Evolutionary conservation across 2,329 filamentous ascomycete species (phyloP).

Genomic region (Trichophyton schoenleinii): DNA sequence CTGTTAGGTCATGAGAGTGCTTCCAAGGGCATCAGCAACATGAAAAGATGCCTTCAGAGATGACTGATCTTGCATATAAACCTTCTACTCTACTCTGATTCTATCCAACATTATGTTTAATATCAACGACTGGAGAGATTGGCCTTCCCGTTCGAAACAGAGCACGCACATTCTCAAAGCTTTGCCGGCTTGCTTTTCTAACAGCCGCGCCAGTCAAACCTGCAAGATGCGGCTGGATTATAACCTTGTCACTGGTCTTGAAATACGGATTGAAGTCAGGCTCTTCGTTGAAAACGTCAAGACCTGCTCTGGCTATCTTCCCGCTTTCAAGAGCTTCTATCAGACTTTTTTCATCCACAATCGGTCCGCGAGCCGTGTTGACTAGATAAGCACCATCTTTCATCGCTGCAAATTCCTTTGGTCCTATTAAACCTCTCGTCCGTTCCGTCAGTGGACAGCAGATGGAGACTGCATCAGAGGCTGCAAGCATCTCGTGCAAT

Average conservation of each 20-base stretch:
- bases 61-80: too few species aligned
- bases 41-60: too few species aligned
- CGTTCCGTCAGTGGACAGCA: slow-evolving; percentile 36
- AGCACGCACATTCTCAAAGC: slow-evolving; percentile 35
- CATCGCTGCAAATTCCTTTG: slow-evolving; percentile 35
- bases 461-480: slow-evolving; percentile 34
- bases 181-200: slow-evolving; percentile 32
- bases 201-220: slow-evolving; percentile 34
- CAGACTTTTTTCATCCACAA: slow-evolving; percentile 40
- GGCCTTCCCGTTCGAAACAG: slow-evolving; percentile 31
- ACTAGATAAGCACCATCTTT: slow-evolving; percentile 37
- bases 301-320: slow-evolving; percentile 35
- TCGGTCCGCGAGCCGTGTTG: slow-evolving; percentile 40
- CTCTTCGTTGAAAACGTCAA: slow-evolving; percentile 39
- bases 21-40: too few species aligned
- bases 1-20: too few species aligned
- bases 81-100: too few species aligned
- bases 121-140: slow-evolving; percentile 25
- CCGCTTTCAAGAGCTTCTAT: slow-evolving; percentile 36
- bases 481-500: slow-evolving; percentile 29
- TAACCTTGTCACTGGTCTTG: slow-evolving; percentile 28
- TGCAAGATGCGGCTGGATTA: slow-evolving; percentile 36
- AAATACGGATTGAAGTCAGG: slow-evolving; percentile 34
- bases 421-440: slow-evolving; percentile 32
- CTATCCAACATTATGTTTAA: not conserved